These are phyloP conservation scores for Cajanus cajan DNA, from an alignment of 306 rosid genomes.

Conservation along the genomic window DNA sequence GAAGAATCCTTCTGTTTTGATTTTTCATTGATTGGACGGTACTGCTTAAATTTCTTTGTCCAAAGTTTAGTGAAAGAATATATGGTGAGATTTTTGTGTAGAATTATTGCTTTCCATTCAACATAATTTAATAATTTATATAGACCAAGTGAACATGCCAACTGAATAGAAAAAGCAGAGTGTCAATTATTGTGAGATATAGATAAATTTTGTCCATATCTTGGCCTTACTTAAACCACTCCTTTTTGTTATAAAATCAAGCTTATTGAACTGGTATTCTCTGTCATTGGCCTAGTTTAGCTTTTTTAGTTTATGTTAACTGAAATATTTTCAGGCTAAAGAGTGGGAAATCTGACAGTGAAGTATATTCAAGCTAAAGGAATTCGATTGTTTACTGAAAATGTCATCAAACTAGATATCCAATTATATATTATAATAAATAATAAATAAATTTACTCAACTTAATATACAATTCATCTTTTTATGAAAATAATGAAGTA, in stretches of 20 bases:
- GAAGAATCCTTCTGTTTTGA: slow-evolving; percentile 3
- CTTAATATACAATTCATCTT: background rate
- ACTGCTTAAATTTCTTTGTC: background rate
- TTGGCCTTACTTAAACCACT: background rate
- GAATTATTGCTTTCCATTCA: background rate
- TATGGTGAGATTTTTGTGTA: background rate
- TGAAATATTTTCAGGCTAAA: background rate
- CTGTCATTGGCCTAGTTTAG: background rate
- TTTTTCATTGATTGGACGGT: slow-evolving; percentile 4
- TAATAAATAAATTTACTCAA: background rate
- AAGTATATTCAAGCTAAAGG: background rate
- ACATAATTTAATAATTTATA: background rate
- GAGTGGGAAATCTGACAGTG: background rate
- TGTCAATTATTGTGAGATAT: background rate
- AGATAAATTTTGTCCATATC: background rate
- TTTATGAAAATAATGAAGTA: background rate
- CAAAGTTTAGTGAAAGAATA: background rate
- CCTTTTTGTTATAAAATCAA: background rate
- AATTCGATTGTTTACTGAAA: background rate
- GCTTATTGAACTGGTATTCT: background rate
- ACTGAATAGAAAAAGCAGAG: background rate
- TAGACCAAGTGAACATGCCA: background rate
- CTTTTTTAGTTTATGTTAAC: background rate
- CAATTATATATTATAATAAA: background rate
- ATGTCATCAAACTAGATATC: background rate